Percentiles rank a stretch among this genome's conserved stretches.
phyloP scores from a whole-genome alignment of 129 eudicot genomes.

The Lactuca sativa region DNA sequence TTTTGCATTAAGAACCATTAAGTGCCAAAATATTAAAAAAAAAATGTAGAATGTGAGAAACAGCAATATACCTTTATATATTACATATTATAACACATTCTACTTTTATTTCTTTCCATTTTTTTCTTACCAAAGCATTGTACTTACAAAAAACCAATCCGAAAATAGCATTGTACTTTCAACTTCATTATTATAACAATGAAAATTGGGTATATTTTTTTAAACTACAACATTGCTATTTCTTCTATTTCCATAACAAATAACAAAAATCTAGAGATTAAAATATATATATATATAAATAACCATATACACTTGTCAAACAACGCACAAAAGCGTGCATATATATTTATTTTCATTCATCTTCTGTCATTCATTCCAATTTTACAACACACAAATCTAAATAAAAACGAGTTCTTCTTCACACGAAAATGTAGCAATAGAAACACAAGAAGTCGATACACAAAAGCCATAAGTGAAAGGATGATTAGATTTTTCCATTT shows the following conservation, averaged over 20 bases:
- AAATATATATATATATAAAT: constrained; percentile 18
- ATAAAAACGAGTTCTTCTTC: constrained; percentile 32
- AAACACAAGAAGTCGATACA: constrained; percentile 65
- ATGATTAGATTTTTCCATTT: constrained; percentile 71
- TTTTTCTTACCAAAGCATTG: too few relatives aligned
- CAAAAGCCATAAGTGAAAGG: constrained; percentile 73
- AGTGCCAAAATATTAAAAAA: too few relatives aligned
- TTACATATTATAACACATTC: too few relatives aligned
- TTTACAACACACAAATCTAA: constrained; percentile 48
- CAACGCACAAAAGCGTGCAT: neutral
- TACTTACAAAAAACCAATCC: too few relatives aligned
- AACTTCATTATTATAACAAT: too few relatives aligned
- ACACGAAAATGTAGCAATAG: constrained; percentile 55
- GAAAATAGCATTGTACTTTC: too few relatives aligned
- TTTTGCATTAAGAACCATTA: too few relatives aligned
- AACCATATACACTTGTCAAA: constrained; percentile 15
- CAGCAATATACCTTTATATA: too few relatives aligned
- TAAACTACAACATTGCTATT: neutral
- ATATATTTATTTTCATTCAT: constrained; percentile 32
- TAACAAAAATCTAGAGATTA: constrained; percentile 32
- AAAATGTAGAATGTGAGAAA: too few relatives aligned
- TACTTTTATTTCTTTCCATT: too few relatives aligned
- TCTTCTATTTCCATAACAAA: neutral
- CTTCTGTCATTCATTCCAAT: constrained; percentile 39
- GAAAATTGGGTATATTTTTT: too few relatives aligned